Evolutionary conservation across 78 protist genomes (phyloP).

Genomic region (Mastigamoeba balamuthi): DNA sequence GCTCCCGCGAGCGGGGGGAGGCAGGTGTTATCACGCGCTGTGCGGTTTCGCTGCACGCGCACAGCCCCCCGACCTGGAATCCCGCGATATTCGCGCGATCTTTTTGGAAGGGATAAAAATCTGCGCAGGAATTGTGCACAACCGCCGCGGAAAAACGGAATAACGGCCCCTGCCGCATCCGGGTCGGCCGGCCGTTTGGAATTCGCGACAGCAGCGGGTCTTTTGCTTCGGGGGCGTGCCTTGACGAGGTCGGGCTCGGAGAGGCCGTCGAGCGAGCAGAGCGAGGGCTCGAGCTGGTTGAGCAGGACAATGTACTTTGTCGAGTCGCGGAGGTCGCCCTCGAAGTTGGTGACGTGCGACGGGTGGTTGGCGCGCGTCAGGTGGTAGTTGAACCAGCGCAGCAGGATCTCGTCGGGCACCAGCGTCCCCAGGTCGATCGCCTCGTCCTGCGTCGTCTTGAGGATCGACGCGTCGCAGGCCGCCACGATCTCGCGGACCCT

Average conservation of each 20-base stretch:
- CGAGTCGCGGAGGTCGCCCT: background rate
- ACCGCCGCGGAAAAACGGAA: no score
- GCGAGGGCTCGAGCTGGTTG: background rate
- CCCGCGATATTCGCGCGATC: no score
- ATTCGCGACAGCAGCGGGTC: no score
- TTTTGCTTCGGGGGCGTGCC: no score
- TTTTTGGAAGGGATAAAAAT: no score
- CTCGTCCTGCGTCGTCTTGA: background rate
- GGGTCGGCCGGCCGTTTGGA: no score
- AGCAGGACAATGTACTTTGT: background rate
- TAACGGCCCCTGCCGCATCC: no score
- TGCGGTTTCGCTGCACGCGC: no score
- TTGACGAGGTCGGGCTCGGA: background rate
- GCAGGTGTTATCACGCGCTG: no score
- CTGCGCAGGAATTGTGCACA: no score
- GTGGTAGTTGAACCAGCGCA: background rate
- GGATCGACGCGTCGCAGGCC: background rate
- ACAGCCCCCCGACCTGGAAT: no score
- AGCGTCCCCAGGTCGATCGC: background rate
- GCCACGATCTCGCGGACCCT: background rate
- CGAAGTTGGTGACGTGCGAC: background rate
- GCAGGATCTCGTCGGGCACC: background rate
- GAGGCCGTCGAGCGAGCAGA: background rate
- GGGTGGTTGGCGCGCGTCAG: background rate
- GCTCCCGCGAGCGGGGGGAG: no score